A percentile compares a stretch with the other conserved stretches of the same genome.
Evolutionary conservation across 768 basidiomycete genomes (phyloP).

Genomic region (Dacryopinax spathularia): DNA sequence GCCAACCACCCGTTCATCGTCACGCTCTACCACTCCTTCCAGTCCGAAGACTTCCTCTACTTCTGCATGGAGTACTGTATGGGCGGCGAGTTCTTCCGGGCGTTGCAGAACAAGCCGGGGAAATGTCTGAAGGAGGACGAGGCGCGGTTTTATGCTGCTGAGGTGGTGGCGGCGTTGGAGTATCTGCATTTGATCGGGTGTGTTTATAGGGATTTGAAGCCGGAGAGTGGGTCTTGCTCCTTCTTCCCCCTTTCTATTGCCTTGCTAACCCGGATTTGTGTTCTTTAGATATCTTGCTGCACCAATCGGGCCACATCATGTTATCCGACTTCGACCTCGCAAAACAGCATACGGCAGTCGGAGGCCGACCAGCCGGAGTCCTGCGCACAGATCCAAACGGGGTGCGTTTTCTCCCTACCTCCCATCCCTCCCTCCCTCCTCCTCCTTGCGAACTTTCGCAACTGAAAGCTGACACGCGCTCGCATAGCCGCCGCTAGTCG

Average conservation of each 20-base stretch:
- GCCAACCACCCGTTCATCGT: constrained; percentile 99
- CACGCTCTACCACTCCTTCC: constrained; percentile 96
- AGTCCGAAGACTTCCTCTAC: constrained; percentile 93
- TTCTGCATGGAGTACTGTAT: constrained; percentile 99
- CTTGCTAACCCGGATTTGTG: background rate
- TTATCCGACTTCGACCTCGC: constrained; percentile 98
- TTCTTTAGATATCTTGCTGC: constrained; percentile 76
- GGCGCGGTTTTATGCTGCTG: constrained; percentile 94
- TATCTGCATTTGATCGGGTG: constrained; percentile 99
- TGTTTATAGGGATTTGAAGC: constrained; percentile 98
- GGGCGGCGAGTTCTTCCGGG: constrained; percentile 98
- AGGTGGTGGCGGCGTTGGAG: constrained; percentile 93
- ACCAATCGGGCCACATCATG: constrained; percentile 99
- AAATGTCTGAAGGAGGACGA: constrained; percentile 94
- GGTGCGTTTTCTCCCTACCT: constrained; percentile 35
- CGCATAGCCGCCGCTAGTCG: constrained; percentile 71
- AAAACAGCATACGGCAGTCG: constrained; percentile 73
- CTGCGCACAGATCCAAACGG: constrained; percentile 78
- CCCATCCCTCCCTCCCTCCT: background rate
- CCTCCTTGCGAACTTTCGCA: background rate
- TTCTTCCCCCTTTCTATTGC: too few relatives aligned
- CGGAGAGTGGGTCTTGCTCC: constrained; percentile 67
- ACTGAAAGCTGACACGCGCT: constrained; percentile 2
- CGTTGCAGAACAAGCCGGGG: constrained; percentile 87
- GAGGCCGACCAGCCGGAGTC: constrained; percentile 74